Evolutionary conservation across 2,329 filamentous ascomycete species (phyloP).

Genomic region (Diplodia corticola): DNA sequence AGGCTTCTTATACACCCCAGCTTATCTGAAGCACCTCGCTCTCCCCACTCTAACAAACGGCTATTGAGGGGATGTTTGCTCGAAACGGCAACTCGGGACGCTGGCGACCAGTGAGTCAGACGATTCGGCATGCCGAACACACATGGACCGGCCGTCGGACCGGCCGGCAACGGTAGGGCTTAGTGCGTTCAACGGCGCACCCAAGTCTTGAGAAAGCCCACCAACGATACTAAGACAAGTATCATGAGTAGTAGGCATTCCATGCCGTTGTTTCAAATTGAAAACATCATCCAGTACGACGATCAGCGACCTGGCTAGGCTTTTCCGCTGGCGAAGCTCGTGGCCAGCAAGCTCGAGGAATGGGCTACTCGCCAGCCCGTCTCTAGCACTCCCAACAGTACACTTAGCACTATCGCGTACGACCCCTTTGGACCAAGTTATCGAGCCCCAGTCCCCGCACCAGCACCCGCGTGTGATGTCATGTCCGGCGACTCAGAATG

Average conservation of each 20-base stretch:
- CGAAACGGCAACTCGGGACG: neutral
- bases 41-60: neutral
- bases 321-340: neutral
- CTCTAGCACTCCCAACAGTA: no score
- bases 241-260: neutral
- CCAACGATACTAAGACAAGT: neutral
- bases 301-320: neutral
- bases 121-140: constrained; percentile 8
- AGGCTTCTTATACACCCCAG: neutral
- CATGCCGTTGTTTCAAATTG: neutral
- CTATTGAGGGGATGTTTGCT: neutral
- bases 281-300: neutral
- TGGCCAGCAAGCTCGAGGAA: neutral
- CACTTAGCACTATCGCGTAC: no score
- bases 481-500: neutral
- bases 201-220: neutral
- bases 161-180: constrained; percentile 10
- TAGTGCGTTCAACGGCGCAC: neutral
- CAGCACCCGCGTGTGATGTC: neutral
- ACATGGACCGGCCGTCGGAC: constrained; percentile 1
- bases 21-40: neutral
- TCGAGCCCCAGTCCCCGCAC: neutral
- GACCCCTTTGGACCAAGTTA: neutral
- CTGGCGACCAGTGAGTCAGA: constrained; percentile 1
- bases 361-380: no score